phyloP scores from a whole-genome alignment of 129 eudicot genomes.

The Escallonia rubra region DNA sequence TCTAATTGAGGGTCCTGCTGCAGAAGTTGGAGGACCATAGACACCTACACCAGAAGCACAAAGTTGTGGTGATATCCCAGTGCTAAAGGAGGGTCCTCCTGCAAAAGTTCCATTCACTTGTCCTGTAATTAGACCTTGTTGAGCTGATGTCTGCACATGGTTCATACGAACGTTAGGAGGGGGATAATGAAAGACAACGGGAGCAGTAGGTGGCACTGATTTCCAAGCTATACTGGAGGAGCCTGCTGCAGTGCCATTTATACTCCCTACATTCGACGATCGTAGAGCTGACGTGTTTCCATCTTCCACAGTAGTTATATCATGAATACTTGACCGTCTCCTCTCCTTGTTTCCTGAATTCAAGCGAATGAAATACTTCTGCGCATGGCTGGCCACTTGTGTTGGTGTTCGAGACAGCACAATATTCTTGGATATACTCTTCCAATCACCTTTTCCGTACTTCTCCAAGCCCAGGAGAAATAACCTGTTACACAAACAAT shows the following conservation, averaged over 20 bases:
- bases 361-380: conserved; percentile 54
- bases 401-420: conserved; percentile 61
- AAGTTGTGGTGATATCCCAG: conserved; percentile 34
- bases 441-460: conserved; percentile 64
- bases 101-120: conserved; percentile 23
- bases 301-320: conserved; percentile 46
- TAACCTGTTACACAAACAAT: conserved; percentile 28
- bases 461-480: conserved; percentile 61
- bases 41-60: neutral
- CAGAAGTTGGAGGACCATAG: conserved; percentile 16
- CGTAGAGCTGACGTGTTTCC: conserved; percentile 33
- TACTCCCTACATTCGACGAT: conserved; percentile 36
- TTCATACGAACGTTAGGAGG: too few relatives aligned
- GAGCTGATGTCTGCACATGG: conserved; percentile 9
- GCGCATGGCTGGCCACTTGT: conserved; percentile 68
- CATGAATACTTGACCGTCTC: conserved; percentile 60
- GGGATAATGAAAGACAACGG: too few relatives aligned
- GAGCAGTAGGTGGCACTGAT: too few relatives aligned
- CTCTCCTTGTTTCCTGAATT: conserved; percentile 52
- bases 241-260: conserved; percentile 27
- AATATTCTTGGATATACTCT: conserved; percentile 57
- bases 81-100: conserved; percentile 29
- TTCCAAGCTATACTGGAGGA: too few relatives aligned
- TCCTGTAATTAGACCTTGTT: conserved; percentile 21
- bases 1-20: conserved; percentile 13